phyloP scores from a whole-genome alignment of 73 alveolate species.

The Stentor coeruleus region DNA sequence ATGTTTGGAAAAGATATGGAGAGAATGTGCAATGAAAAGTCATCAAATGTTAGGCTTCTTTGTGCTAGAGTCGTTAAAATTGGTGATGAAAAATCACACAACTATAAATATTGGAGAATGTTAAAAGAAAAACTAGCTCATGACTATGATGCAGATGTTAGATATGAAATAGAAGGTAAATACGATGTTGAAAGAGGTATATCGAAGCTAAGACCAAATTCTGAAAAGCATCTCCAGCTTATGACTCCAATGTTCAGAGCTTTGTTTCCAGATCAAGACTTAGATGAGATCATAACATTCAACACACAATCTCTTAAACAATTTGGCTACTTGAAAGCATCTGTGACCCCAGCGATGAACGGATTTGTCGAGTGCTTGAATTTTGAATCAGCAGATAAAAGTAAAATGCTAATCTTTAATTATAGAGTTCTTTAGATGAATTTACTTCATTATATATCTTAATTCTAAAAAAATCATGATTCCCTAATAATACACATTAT shows the following conservation, averaged over 20 bases:
- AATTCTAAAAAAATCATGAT: too few relatives aligned
- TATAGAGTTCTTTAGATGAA: too few relatives aligned
- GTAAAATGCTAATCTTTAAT: neutral
- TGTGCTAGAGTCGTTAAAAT: neutral
- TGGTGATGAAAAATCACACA: neutral
- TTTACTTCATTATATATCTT: too few relatives aligned
- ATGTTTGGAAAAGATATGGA: conserved; percentile 2
- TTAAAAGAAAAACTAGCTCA: neutral
- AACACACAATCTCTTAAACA: too few relatives aligned
- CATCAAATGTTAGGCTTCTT: neutral
- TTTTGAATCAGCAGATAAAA: too few relatives aligned
- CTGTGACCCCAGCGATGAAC: too few relatives aligned
- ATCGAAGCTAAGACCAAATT: neutral
- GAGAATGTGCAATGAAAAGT: neutral
- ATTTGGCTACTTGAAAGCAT: too few relatives aligned
- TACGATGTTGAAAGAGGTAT: neutral
- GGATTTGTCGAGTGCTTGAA: too few relatives aligned
- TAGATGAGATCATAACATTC: neutral
- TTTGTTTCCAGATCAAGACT: neutral
- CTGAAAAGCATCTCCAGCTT: neutral
- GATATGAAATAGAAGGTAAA: neutral
- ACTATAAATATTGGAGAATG: neutral
- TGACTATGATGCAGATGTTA: neutral
- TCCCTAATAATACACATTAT: too few relatives aligned
- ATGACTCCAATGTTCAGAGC: neutral